A percentile compares a stretch with the other conserved stretches of the same genome.
Evolutionary conservation across 176 grass and related monocot species (phyloP).

Genomic region (Tillandsia leiboldiana): DNA sequence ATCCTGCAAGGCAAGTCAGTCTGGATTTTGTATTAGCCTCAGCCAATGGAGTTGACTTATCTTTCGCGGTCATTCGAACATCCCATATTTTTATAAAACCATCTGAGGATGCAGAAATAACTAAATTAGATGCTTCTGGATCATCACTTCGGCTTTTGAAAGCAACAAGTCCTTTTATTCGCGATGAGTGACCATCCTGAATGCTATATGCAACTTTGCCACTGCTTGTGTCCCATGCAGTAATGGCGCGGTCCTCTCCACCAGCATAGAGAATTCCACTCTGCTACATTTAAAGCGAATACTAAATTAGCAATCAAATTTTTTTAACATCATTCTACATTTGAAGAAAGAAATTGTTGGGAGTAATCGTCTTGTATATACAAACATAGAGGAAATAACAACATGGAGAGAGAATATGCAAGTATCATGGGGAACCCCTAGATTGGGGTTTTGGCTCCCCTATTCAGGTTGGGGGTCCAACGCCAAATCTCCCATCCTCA

Average conservation of each 20-base stretch:
- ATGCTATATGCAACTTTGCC: constrained; percentile 65
- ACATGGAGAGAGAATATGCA: not conserved
- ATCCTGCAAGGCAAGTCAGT: constrained; percentile 79
- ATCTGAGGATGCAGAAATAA: constrained; percentile 87
- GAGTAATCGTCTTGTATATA: too few relatives aligned
- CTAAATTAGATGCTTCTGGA: constrained; percentile 41
- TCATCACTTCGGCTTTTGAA: constrained; percentile 33
- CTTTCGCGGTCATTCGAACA: constrained; percentile 42
- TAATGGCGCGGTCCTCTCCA: constrained; percentile 65
- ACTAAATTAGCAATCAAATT: constrained; percentile 7
- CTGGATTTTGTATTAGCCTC: constrained; percentile 88
- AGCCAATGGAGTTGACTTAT: constrained; percentile 54
- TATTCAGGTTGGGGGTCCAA: too few relatives aligned
- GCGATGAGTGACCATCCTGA: constrained; percentile 57
- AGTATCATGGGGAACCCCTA: not conserved
- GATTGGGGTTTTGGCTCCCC: too few relatives aligned
- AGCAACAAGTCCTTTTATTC: constrained; percentile 67
- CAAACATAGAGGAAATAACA: too few relatives aligned
- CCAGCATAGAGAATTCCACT: constrained; percentile 60
- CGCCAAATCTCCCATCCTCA: too few relatives aligned
- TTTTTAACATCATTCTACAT: not conserved
- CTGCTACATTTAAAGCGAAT: constrained; percentile 28
- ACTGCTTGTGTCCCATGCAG: constrained; percentile 69
- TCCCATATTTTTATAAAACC: constrained; percentile 86
- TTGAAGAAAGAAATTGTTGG: not conserved